phyloP scores from a whole-genome alignment of 1,284 basidiomycete genomes.

The Cryptococcus maquisensis region DNA sequence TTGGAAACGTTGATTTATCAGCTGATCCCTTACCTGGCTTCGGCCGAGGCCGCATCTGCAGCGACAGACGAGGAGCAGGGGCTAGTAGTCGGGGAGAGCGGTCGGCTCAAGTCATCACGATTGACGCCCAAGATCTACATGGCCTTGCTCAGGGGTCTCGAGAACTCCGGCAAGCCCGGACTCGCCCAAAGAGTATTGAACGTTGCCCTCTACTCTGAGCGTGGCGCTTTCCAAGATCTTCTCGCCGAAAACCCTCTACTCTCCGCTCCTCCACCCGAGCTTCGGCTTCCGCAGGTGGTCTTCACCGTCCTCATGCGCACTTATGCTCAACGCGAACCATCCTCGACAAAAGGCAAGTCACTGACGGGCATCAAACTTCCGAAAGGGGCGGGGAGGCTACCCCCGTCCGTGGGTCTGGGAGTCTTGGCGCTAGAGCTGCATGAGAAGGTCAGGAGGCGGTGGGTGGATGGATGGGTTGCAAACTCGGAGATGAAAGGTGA shows the following conservation, averaged over 20 bases:
- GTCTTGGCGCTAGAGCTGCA: neutral
- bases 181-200: conserved; percentile 35
- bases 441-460: neutral
- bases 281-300: conserved; percentile 21
- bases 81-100: neutral
- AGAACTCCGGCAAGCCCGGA: conserved; percentile 25
- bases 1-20: conserved; percentile 23
- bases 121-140: conserved; percentile 22
- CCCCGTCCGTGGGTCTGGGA: neutral
- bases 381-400: neutral
- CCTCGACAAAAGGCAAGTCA: neutral
- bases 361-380: neutral
- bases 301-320: conserved; percentile 27
- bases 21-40: conserved; percentile 33
- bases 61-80: neutral
- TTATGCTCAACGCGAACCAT: conserved; percentile 5
- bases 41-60: neutral
- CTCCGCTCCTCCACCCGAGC: neutral
- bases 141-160: conserved; percentile 23
- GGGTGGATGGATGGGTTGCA: conserved; percentile 4
- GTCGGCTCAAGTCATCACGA: conserved; percentile 9
- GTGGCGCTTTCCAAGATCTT: neutral
- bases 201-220: conserved; percentile 21
- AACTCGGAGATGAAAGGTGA: neutral
- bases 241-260: neutral